Base-by-base conservation (phyloP, 2,329 filamentous ascomycete genomes). In the Penicillium sp. region DNA sequence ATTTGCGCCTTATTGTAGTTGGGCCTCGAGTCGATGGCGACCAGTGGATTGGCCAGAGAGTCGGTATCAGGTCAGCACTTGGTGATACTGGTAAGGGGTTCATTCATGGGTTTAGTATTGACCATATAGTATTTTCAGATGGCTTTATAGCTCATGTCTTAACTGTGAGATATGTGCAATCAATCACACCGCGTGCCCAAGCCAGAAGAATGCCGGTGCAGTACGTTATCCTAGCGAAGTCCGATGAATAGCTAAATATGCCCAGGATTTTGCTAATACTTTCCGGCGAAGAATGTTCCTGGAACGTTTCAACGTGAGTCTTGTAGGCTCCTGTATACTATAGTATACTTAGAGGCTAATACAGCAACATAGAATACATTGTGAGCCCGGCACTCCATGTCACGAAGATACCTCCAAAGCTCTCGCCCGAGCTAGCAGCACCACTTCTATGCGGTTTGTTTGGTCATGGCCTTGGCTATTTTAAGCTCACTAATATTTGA, bases 61-160 rank as follows among this genome's bases (percentile, higher is more conserved):
- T 71, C 43, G 68, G 68, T 3, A 67, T 71, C 24, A 59, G 68
- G 70, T 70, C 30, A 40, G 66, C 54, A 39, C 26, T 13, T 8
- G 1, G 3, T 24, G n/a, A 13, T 21, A 17, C 7, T 37, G 23
- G 18, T 51, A 32, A n/a, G 15, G 24, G 10, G 10, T 27, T 6
- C 24, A 27, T 27, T 10, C 10, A 6, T 27, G 24, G 24, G 10
- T 27, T 27, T 33, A 37, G 17, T 21, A 37, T 37, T 40, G n/a
- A 40, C 23, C 8, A 12, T 1, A 40, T 40, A 8, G 15, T 27
- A 4, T 7, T 10, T 47, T 13, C 39, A 72, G 68, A 51, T 74
- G 71, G 71, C 62, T 70, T 6, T 72, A 70, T 41, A 72, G 69
- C 47, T 69, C 70, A 29, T 74, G 71, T 39, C 52, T 70, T 15